Conservation (phyloP, 148 eudicot species). For the Vaccinium vitisidaea region DNA sequence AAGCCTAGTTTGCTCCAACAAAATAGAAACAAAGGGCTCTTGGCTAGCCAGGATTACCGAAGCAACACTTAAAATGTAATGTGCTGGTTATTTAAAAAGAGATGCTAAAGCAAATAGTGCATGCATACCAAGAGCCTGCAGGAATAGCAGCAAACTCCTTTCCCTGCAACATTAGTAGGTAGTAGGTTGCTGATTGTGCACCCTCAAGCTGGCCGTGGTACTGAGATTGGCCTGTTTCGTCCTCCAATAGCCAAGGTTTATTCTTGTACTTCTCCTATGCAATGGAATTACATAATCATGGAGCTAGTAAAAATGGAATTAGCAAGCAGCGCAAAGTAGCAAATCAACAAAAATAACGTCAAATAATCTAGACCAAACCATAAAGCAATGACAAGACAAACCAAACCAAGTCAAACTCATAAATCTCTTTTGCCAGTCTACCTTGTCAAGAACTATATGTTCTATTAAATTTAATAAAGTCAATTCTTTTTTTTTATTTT, state of each 20-base stretch:
- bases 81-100: background rate
- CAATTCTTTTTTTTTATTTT: background rate
- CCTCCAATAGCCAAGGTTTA: slow-evolving; percentile 96
- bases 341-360: background rate
- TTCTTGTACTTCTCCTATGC: slow-evolving; percentile 88
- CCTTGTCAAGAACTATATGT: background rate
- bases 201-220: slow-evolving; percentile 88
- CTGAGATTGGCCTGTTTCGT: slow-evolving; percentile 88
- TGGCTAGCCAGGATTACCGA: background rate
- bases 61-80: background rate
- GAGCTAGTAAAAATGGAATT: background rate
- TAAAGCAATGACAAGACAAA: background rate
- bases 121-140: slow-evolving; percentile 86
- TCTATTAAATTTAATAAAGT: background rate
- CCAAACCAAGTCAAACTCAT: background rate
- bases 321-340: background rate
- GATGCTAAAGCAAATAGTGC: background rate
- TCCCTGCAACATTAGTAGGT: slow-evolving; percentile 83
- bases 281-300: slow-evolving; percentile 17
- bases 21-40: background rate
- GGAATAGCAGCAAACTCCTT: slow-evolving; percentile 95
- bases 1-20: background rate
- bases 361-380: background rate
- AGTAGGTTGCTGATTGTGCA: slow-evolving; percentile 79
- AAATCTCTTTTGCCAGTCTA: background rate